These are phyloP conservation scores for Paradendryphiella salina DNA, from an alignment of 2,329 filamentous ascomycete genomes.

Conservation along the genomic window DNA sequence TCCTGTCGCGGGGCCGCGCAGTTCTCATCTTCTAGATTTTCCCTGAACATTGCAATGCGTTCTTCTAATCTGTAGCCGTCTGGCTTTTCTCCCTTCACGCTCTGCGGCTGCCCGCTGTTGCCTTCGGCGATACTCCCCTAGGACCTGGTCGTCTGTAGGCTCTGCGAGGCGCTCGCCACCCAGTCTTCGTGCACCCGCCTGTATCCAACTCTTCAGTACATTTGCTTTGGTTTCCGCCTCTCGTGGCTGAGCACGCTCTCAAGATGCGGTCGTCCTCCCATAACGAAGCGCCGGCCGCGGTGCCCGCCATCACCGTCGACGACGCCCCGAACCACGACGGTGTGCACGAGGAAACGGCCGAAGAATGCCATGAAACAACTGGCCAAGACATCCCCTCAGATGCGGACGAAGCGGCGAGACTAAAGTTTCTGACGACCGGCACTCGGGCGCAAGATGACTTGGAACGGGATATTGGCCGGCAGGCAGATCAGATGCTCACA, in stretches of 20 bases:
- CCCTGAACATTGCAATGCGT: not conserved
- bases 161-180: not conserved
- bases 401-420: constrained; percentile 48
- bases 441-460: constrained; percentile 84
- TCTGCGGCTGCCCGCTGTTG: constrained; percentile 17
- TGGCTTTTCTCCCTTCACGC: not conserved
- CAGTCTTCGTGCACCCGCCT: not conserved
- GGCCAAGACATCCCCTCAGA: constrained; percentile 35
- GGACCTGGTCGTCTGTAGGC: not conserved
- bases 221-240: not conserved
- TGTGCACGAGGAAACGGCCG: constrained; percentile 6
- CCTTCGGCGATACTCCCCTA: constrained; percentile 14
- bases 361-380: constrained; percentile 15
- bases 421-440: constrained; percentile 45
- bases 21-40: not conserved
- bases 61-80: not conserved
- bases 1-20: not conserved
- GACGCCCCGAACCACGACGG: constrained; percentile 13
- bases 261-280: constrained; percentile 18
- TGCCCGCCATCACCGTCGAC: constrained; percentile 15
- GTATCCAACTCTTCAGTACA: not conserved
- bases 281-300: constrained; percentile 12
- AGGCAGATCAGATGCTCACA: constrained; percentile 63
- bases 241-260: not conserved
- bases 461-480: constrained; percentile 77